Conservation (phyloP, 306 rosid genomes). For the Psophocarpus tetragonolobus region DNA sequence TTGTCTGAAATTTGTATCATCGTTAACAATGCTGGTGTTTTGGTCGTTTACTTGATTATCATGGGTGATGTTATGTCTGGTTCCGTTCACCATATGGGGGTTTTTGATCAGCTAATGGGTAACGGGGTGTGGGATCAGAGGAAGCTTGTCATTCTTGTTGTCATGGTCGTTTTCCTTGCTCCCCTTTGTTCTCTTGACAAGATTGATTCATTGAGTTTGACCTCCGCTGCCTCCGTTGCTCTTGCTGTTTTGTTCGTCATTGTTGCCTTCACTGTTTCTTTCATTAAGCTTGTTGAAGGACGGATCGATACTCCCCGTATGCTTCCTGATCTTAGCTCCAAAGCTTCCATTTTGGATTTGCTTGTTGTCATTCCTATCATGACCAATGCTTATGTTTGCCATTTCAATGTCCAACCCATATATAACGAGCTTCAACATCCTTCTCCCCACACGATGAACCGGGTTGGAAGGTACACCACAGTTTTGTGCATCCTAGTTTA, state of each 20-base stretch:
- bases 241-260: conserved; percentile 85
- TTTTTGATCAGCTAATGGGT: conserved; percentile 88
- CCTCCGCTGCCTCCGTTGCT: conserved; percentile 94
- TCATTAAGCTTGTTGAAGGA: conserved; percentile 74
- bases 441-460: conserved; percentile 87
- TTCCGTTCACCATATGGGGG: conserved; percentile 77
- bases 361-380: conserved; percentile 94
- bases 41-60: conserved; percentile 91
- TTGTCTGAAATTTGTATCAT: conserved; percentile 78
- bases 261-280: conserved; percentile 61
- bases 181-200: conserved; percentile 91
- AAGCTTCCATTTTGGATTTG: conserved; percentile 73
- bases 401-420: conserved; percentile 85
- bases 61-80: conserved; percentile 99
- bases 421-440: conserved; percentile 82
- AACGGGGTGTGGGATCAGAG: conserved; percentile 94
- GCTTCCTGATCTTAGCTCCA: conserved; percentile 80
- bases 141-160: conserved; percentile 66
- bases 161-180: conserved; percentile 72
- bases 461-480: conserved; percentile 83
- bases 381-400: conserved; percentile 92
- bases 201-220: conserved; percentile 91
- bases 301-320: conserved; percentile 65
- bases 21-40: conserved; percentile 78
- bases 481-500: conserved; percentile 75